Percentiles rank a stretch among this genome's conserved stretches.
Conservation (phyloP, 352 stramenopile species). For the Globisporangium lucens region DNA sequence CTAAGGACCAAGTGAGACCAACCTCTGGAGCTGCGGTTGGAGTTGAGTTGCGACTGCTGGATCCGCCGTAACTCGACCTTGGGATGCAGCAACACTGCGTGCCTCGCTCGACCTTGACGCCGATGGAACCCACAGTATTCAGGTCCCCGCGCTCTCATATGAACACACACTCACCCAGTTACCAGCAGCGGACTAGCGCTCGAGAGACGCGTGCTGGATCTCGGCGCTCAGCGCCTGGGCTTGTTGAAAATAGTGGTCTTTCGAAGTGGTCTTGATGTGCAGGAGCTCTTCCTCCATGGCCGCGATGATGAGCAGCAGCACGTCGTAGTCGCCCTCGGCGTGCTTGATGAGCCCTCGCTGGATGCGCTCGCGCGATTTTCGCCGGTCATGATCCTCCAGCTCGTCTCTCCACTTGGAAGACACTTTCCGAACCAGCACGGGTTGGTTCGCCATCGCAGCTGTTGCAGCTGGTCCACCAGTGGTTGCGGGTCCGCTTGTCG, state of each 20-base stretch:
- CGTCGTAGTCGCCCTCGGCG: slow-evolving; percentile 59
- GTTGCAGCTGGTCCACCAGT: not conserved
- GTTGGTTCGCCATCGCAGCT: slow-evolving; percentile 22
- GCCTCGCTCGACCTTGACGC: not conserved
- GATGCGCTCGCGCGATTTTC: slow-evolving; percentile 63
- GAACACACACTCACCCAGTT: not conserved
- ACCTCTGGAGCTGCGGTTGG: not conserved
- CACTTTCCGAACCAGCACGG: slow-evolving; percentile 37
- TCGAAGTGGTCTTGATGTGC: slow-evolving; percentile 68
- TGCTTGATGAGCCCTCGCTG: slow-evolving; percentile 52
- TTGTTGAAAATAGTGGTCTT: slow-evolving; percentile 64
- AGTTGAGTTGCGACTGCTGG: not conserved
- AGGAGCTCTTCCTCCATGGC: slow-evolving; percentile 80
- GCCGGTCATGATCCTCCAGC: slow-evolving; percentile 49
- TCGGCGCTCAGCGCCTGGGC: slow-evolving; percentile 46
- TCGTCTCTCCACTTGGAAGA: slow-evolving; percentile 59
- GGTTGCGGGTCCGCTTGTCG: slow-evolving; percentile 6
- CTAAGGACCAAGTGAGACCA: not conserved
- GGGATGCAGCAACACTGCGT: not conserved
- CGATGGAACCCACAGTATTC: not conserved
- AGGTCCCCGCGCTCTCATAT: not conserved
- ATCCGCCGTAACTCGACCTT: not conserved
- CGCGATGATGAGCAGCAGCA: slow-evolving; percentile 54
- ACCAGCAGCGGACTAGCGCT: slow-evolving; percentile 19
- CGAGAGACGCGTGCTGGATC: slow-evolving; percentile 46